Conservation (phyloP, 176 grass and related monocot genomes). For the Cenchrus americanus region DNA sequence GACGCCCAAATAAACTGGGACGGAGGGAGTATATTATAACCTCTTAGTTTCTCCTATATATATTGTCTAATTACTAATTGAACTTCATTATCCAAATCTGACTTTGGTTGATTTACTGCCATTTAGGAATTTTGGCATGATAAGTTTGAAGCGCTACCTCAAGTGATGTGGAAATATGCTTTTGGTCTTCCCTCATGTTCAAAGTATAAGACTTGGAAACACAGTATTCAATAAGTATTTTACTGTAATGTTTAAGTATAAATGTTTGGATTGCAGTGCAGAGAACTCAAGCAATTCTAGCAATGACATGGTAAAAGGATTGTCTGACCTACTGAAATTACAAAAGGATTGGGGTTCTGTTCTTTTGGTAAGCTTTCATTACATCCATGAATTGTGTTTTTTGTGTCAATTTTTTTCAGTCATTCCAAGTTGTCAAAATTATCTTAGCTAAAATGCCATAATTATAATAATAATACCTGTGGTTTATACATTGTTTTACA, state of each 20-base stretch:
- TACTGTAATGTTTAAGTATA: constrained; percentile 20
- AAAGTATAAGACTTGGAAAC: constrained; percentile 44
- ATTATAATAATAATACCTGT: constrained; percentile 12
- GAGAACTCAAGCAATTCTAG: constrained; percentile 45
- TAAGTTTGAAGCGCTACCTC: constrained; percentile 58
- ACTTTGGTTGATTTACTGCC: constrained; percentile 17
- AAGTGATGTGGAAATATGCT: constrained; percentile 45
- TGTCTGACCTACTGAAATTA: constrained; percentile 63
- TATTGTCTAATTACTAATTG: background rate
- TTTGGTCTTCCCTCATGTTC: constrained; percentile 71
- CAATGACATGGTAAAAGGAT: constrained; percentile 46
- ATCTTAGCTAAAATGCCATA: background rate
- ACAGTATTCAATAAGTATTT: constrained; percentile 28
- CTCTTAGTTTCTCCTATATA: constrained; percentile 6
- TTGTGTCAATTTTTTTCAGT: constrained; percentile 18
- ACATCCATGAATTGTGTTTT: background rate
- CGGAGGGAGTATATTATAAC: background rate
- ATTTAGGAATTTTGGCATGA: constrained; percentile 58
- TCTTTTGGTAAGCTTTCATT: constrained; percentile 62
- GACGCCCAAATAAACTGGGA: too few relatives aligned
- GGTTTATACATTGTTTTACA: constrained; percentile 33
- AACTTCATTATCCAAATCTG: background rate
- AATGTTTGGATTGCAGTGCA: constrained; percentile 46
- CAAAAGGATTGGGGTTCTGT: constrained; percentile 76
- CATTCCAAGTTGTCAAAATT: constrained; percentile 16